Percentiles rank a stretch among this genome's conserved stretches.
These are phyloP conservation scores for Singerocomus inundabilis DNA, from an alignment of 1,284 basidiomycete genomes.

Conservation along the genomic window DNA sequence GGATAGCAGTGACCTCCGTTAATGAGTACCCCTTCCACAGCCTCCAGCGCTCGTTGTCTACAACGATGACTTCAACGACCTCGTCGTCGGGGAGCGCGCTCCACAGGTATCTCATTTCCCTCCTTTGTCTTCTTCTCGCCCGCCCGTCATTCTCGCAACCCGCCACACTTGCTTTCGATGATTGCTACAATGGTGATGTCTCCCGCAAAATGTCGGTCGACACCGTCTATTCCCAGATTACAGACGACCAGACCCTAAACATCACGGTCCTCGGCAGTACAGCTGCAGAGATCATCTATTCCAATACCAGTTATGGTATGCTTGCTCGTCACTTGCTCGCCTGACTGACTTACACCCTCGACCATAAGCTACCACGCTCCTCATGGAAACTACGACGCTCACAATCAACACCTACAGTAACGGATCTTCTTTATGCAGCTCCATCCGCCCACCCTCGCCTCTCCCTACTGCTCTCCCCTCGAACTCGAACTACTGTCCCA, in stretches of 20 bases:
- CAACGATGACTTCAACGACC: conserved; percentile 22
- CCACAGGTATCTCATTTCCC: conserved; percentile 4
- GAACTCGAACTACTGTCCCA: conserved; percentile 66
- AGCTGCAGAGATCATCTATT: conserved; percentile 57
- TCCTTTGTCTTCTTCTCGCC: conserved; percentile 19
- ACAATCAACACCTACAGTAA: conserved; percentile 74
- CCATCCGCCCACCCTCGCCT: conserved; percentile 72
- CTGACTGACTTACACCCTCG: neutral
- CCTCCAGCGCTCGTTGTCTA: conserved; percentile 12
- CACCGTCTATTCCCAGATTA: conserved; percentile 73
- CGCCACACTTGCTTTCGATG: conserved; percentile 49
- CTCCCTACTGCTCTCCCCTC: conserved; percentile 40
- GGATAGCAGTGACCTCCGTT: conserved; percentile 7
- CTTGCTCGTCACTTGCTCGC: conserved; percentile 2
- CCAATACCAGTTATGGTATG: conserved; percentile 62
- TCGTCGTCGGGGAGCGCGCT: conserved; percentile 1
- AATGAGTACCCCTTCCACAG: conserved; percentile 18
- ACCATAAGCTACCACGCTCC: conserved; percentile 67
- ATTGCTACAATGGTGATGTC: conserved; percentile 58
- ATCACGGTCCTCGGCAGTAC: conserved; percentile 64
- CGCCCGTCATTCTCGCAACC: conserved; percentile 43
- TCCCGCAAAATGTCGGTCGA: conserved; percentile 64
- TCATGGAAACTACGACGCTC: conserved; percentile 77
- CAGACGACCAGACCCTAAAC: conserved; percentile 56
- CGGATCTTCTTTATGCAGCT: conserved; percentile 71